Conservation (phyloP, 495 filamentous ascomycete species). For the Lindgomyces ingoldianus region DNA sequence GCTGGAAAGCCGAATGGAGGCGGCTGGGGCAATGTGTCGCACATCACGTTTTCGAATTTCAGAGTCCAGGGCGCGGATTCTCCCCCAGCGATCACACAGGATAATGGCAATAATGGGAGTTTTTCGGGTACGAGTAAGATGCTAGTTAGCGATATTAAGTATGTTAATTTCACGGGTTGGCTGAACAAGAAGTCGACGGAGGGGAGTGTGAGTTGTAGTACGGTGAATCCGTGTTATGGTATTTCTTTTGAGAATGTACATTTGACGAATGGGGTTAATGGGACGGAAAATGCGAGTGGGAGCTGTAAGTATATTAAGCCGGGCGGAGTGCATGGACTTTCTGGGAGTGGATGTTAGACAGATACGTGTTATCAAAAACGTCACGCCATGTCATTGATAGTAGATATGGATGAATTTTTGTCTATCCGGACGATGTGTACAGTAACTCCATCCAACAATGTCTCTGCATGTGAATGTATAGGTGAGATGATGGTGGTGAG, state of each 20-base stretch:
- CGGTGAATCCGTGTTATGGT: constrained; percentile 52
- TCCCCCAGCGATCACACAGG: constrained; percentile 51
- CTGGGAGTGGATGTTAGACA: constrained; percentile 4
- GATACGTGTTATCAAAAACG: neutral
- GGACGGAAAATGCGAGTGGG: constrained; percentile 41
- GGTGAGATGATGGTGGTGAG: neutral
- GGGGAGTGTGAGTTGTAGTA: constrained; percentile 52
- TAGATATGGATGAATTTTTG: neutral
- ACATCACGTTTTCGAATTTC: constrained; percentile 59
- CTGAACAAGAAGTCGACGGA: constrained; percentile 40
- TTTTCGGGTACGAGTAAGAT: constrained; percentile 53
- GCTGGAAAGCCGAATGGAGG: constrained; percentile 52
- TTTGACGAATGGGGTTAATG: constrained; percentile 40
- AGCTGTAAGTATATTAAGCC: constrained; percentile 48
- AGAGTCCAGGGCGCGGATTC: constrained; percentile 49
- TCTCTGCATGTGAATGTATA: neutral
- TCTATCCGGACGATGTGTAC: neutral
- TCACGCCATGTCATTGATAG: neutral
- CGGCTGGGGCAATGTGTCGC: constrained; percentile 56
- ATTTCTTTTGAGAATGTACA: constrained; percentile 51
- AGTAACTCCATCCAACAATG: neutral
- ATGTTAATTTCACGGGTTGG: constrained; percentile 58
- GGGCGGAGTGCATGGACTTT: constrained; percentile 44
- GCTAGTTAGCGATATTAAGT: constrained; percentile 53
- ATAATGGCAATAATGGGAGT: constrained; percentile 56